Base-by-base conservation (phyloP, 495 filamentous ascomycete species). In the Podospora comata region DNA sequence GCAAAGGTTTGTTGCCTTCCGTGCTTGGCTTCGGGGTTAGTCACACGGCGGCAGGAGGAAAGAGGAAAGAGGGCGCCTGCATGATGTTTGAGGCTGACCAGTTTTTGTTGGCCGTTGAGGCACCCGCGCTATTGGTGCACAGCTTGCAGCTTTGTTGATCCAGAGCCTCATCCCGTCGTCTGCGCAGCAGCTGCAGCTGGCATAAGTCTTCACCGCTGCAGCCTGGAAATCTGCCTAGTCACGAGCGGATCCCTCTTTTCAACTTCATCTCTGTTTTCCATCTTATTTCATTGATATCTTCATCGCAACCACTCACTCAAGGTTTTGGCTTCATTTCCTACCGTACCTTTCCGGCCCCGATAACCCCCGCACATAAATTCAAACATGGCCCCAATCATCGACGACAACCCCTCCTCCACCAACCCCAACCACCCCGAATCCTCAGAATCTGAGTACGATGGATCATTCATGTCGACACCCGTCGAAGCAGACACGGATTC, bases 361-460 rank as follows among this genome's bases (percentile, higher is more conserved):
- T 11, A 11, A 9, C 39, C 39, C 39, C 39, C 39, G 11, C 39
- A 48, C 39, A 48, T 48, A 18, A 48, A 48, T 48, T 48, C 39
- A 48, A 1, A 48, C 39, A 48, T 48, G 39, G 39, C 39, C 39
- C 39, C 39, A 48, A 48, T 48, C 39, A 48, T 48, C 13, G 39
- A 48, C 39, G 39, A 48, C 15, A 48, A 48, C 39, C 39, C 39
- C 39, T 48, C 39, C 39, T 3, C 39, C 39, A 16, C 39, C 39
- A 48, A 48, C 39, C 39, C 39, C 55, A 58, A 26, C 55, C n/a
- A 58, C 55, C n/a, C n/a, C 1, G 55, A 58, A 5, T 58, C 55
- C n/a, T 58, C 55, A 19, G 55, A 58, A 13, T 58, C 55, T 2
- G 55, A 58, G 55, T 58, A 20, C 55, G 55, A 58, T 58, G 55